Evolutionary conservation across 2,329 filamentous ascomycete species (phyloP), one percentile per base, ranked within the genome.

Genomic region (Stemphylium lycopersici): DNA sequence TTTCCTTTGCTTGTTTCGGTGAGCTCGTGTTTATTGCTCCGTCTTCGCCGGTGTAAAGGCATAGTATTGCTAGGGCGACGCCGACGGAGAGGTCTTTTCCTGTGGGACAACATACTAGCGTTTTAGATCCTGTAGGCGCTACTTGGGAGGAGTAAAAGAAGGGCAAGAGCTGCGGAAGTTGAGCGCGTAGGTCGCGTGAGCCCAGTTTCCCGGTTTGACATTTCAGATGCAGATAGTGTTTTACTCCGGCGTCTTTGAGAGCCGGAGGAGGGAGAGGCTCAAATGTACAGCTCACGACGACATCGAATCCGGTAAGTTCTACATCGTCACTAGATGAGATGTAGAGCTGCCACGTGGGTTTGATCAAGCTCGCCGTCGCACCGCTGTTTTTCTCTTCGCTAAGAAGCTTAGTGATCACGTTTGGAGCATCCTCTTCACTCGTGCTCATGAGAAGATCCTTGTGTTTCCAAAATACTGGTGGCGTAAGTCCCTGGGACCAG

Each of bases 21-120:
- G 41, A 34, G 2, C 16, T 26, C 7, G 48, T 13, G 7, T 57
- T 7, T 26, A 66, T 18, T 65, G 63, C 33, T 65, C 90, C 91
- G 2, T 85, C 69, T 6, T 89, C 84, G 59, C 88, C 81, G 61
- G 89, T 89, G 59, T 88, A 87, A 20, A 87, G 81, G 72, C 93
- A 97, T 10, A 91, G 78, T 6, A 96, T 76, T 1, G 89, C 88
- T 24, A 98, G 82, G 0, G 90, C 87, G 0, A 88, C 83, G 3
- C 91, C 93, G 0, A 96, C 83, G 0, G 91, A 89, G 10, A 96
- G 76, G 68, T 98, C 93, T 67, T 85, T 90, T 0, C 91, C 93
- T 0, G 85, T 89, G 22, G 88, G 84, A 70, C 93, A 96, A 4
- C 85, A 84, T 4, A 96, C 60, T 6, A 81, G 56, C 1, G 69